phyloP scores from a whole-genome alignment of 352 stramenopile species.

The Globisporangium nodosum region DNA sequence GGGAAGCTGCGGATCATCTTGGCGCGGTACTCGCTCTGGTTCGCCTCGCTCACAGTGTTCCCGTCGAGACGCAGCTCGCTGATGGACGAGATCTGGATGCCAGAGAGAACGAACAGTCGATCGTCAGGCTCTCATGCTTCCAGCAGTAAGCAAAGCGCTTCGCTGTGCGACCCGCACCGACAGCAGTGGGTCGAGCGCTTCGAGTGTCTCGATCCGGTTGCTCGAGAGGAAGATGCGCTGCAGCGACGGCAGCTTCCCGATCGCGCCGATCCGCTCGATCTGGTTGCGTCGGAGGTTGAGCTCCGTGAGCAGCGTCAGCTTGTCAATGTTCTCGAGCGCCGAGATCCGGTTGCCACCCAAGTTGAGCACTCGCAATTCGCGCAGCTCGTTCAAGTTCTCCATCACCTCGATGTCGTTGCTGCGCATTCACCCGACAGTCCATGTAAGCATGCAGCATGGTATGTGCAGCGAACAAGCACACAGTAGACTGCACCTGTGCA shows the following conservation, averaged over 20 bases:
- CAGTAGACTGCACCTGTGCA: constrained; percentile 60
- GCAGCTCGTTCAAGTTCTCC: constrained; percentile 80
- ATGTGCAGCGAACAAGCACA: background rate
- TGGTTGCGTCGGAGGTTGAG: constrained; percentile 86
- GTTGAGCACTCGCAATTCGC: constrained; percentile 89
- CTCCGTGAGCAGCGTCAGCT: constrained; percentile 80
- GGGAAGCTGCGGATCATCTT: constrained; percentile 72
- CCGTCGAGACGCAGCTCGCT: constrained; percentile 85
- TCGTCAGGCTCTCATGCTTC: background rate
- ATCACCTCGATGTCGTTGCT: constrained; percentile 88
- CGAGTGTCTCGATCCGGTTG: constrained; percentile 76
- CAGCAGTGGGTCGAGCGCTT: constrained; percentile 71
- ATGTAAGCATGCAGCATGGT: background rate
- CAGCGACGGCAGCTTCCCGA: constrained; percentile 70
- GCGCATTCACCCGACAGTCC: background rate
- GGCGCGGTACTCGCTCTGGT: constrained; percentile 50
- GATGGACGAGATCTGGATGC: constrained; percentile 41
- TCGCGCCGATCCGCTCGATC: constrained; percentile 46
- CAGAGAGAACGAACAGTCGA: background rate
- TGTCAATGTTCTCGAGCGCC: constrained; percentile 73
- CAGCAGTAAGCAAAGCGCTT: background rate
- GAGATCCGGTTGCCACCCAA: constrained; percentile 82
- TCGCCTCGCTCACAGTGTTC: constrained; percentile 57
- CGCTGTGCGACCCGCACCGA: constrained; percentile 17
- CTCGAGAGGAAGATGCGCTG: constrained; percentile 90